Evolutionary conservation across 176 grass and related monocot species (phyloP).

Genomic region (Musa schizocarpa): DNA sequence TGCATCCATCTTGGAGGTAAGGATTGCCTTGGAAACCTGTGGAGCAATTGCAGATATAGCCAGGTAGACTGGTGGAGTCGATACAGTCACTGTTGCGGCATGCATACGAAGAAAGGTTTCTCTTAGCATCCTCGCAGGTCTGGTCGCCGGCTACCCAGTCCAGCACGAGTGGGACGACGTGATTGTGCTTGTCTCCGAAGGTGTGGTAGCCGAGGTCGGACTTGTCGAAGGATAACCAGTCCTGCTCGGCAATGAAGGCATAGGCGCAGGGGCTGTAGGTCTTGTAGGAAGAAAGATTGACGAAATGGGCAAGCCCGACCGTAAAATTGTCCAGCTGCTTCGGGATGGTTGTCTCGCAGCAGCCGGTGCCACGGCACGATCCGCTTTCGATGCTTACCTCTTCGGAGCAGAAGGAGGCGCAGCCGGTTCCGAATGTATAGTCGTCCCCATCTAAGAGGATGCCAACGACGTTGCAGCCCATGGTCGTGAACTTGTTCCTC

Average conservation of each 20-base stretch:
- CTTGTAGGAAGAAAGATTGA: too few species aligned
- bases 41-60: neutral
- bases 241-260: neutral
- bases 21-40: neutral
- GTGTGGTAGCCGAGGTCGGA: neutral
- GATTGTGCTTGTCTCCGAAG: neutral
- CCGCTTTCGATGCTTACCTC: too few species aligned
- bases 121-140: neutral
- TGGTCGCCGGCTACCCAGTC: neutral
- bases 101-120: neutral
- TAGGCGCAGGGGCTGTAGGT: neutral
- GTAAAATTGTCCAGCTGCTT: neutral
- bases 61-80: neutral
- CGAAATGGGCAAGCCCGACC: too few species aligned
- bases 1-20: neutral
- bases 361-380: neutral
- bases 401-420: neutral
- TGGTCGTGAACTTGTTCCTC: neutral
- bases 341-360: neutral
- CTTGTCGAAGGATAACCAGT: neutral
- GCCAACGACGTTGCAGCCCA: neutral
- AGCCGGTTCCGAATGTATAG: neutral
- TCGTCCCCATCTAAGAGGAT: too few species aligned
- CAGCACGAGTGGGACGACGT: neutral
- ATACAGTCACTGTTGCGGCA: neutral